A percentile compares a stretch with the other conserved stretches of the same genome.
Conservation (phyloP, 495 filamentous ascomycete species). For the Daldinia loculata region DNA sequence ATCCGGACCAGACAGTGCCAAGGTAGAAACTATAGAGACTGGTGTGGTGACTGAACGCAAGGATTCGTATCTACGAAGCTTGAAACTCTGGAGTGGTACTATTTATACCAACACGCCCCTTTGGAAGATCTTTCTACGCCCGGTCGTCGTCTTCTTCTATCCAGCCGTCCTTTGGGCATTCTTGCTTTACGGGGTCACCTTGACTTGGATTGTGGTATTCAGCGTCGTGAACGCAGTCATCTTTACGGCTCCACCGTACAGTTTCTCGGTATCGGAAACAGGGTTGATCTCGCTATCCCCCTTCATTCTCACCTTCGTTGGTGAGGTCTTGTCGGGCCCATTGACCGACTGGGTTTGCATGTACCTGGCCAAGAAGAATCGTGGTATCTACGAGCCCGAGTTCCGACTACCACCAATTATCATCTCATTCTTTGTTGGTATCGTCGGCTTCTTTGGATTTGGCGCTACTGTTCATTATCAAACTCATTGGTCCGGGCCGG, state of each 20-base stretch:
- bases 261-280: slow-evolving; percentile 58
- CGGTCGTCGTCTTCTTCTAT: slow-evolving; percentile 61
- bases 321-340: slow-evolving; percentile 58
- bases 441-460: slow-evolving; percentile 66
- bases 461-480: slow-evolving; percentile 65
- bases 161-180: slow-evolving; percentile 64
- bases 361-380: slow-evolving; percentile 56
- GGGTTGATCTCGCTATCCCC: slow-evolving; percentile 61
- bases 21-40: slow-evolving; percentile 35
- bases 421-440: slow-evolving; percentile 54
- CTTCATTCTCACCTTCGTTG: slow-evolving; percentile 60
- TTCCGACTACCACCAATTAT: slow-evolving; percentile 61
- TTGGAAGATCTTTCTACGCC: slow-evolving; percentile 61
- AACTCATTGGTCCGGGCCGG: slow-evolving; percentile 64
- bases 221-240: slow-evolving; percentile 62
- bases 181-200: slow-evolving; percentile 60
- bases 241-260: slow-evolving; percentile 61
- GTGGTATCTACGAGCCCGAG: slow-evolving; percentile 64
- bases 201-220: slow-evolving; percentile 64
- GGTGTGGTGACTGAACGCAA: slow-evolving; percentile 40
- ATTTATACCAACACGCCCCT: slow-evolving; percentile 56
- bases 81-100: slow-evolving; percentile 46
- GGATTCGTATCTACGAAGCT: slow-evolving; percentile 45
- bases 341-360: slow-evolving; percentile 62
- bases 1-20: slow-evolving; percentile 25